Evolutionary conservation across 306 rosid species (phyloP).

Genomic region (Rosa lucieae): DNA sequence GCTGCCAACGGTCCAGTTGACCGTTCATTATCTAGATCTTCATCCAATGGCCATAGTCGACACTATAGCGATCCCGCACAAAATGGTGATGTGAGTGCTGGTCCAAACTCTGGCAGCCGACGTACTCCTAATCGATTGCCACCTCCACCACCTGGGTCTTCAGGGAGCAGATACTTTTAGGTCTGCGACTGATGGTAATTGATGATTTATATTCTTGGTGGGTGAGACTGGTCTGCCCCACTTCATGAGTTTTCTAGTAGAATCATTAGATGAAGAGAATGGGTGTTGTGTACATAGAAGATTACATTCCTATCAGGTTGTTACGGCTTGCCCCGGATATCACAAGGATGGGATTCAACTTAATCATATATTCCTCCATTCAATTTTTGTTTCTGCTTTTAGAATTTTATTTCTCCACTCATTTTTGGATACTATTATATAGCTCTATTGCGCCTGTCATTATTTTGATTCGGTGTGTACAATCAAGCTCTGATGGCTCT

Average conservation of each 20-base stretch:
- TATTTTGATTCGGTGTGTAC: constrained; percentile 34
- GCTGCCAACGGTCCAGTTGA: constrained; percentile 70
- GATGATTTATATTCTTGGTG: constrained; percentile 57
- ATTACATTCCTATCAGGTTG: constrained; percentile 45
- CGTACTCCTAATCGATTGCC: constrained; percentile 89
- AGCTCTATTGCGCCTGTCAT: constrained; percentile 38
- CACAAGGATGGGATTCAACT: constrained; percentile 35
- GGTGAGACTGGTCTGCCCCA: constrained; percentile 39
- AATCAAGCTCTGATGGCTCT: constrained; percentile 26
- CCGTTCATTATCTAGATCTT: constrained; percentile 51
- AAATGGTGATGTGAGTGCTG: constrained; percentile 70
- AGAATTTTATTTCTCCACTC: constrained; percentile 23
- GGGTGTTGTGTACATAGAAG: constrained; percentile 73
- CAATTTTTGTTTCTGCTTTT: constrained; percentile 27
- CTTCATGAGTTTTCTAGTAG: constrained; percentile 45
- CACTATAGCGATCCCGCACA: constrained; percentile 72
- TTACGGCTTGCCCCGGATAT: constrained; percentile 12
- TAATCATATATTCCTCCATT: constrained; percentile 32
- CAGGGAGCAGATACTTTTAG: constrained; percentile 65
- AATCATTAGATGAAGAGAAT: constrained; percentile 45
- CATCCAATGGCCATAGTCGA: constrained; percentile 80
- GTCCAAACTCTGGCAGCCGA: constrained; percentile 75
- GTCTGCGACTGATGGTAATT: constrained; percentile 26
- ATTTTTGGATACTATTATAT: constrained; percentile 42
- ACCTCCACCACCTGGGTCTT: constrained; percentile 83